These are phyloP conservation scores for Arxiozyma bovina DNA, from an alignment of 1,139 yeast genomes.

Conservation along the genomic window DNA sequence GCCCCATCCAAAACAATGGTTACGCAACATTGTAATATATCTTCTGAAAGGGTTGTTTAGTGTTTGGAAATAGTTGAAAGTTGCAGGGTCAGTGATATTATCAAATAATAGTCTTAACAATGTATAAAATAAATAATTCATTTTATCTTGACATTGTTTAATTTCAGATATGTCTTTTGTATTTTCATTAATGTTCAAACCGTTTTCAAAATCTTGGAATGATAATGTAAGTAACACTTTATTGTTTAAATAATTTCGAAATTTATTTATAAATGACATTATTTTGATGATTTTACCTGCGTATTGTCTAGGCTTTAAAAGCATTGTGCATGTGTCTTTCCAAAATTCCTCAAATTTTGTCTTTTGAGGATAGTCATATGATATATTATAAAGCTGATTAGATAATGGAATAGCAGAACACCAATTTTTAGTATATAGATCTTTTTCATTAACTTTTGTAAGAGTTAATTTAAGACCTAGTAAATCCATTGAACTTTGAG, in stretches of 20 bases:
- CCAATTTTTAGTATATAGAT: slow-evolving; percentile 5
- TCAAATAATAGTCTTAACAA: slow-evolving; percentile 19
- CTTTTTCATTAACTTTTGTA: slow-evolving; percentile 8
- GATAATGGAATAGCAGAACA: slow-evolving; percentile 7
- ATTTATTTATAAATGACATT: slow-evolving; percentile 39
- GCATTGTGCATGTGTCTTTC: slow-evolving; percentile 5
- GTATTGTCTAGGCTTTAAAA: slow-evolving; percentile 32
- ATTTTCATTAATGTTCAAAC: slow-evolving; percentile 34
- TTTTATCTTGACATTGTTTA: slow-evolving; percentile 19
- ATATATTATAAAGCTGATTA: neutral
- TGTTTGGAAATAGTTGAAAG: slow-evolving; percentile 25
- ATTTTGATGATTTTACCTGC: slow-evolving; percentile 42
- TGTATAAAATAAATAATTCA: slow-evolving; percentile 23
- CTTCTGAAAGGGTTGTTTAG: slow-evolving; percentile 27
- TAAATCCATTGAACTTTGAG: slow-evolving; percentile 1
- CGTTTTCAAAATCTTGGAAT: slow-evolving; percentile 44
- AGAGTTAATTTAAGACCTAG: neutral
- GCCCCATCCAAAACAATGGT: slow-evolving; percentile 33
- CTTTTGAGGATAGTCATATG: neutral
- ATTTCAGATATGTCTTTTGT: slow-evolving; percentile 11
- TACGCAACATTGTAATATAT: slow-evolving; percentile 18
- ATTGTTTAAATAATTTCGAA: slow-evolving; percentile 29
- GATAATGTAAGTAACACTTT: slow-evolving; percentile 32
- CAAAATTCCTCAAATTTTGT: neutral
- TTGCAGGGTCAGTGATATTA: slow-evolving; percentile 1